These are phyloP conservation scores for Picea glauca DNA, from an alignment of 75 land plant genomes.

Conservation along the genomic window DNA sequence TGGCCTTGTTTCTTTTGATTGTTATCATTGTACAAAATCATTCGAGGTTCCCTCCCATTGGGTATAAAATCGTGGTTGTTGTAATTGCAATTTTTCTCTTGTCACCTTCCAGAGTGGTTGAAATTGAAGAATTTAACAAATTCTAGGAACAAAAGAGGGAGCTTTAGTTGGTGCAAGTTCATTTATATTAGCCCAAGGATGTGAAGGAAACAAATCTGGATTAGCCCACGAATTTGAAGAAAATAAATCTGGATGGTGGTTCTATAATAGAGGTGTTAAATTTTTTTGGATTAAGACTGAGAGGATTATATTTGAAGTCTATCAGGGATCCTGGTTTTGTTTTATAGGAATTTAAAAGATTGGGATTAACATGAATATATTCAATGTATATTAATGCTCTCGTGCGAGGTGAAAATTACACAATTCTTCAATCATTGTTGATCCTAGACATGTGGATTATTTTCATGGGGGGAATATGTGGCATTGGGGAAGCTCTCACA, in stretches of 20 bases:
- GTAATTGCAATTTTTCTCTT: constrained; percentile 35
- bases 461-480: constrained; percentile 39
- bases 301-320: not conserved
- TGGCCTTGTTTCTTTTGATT: constrained; percentile 48
- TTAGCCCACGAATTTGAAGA: too few relatives aligned
- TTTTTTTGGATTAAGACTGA: not conserved
- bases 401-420: constrained; percentile 61
- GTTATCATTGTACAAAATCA: constrained; percentile 35
- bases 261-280: not conserved
- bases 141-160: not conserved
- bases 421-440: constrained; percentile 54
- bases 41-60: constrained; percentile 12
- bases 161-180: not conserved
- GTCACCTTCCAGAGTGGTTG: constrained; percentile 34
- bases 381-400: constrained; percentile 19
- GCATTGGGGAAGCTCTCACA: constrained; percentile 53
- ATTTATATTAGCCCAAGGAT: not conserved
- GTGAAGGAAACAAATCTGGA: not conserved
- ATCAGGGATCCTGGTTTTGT: not conserved
- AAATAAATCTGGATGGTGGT: not conserved
- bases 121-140: constrained; percentile 24
- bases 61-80: constrained; percentile 13
- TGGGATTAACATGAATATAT: not conserved
- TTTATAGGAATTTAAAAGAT: not conserved
- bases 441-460: constrained; percentile 62